phyloP scores from a whole-genome alignment of 2,329 filamentous ascomycete species.

The Penicillium sp. region DNA sequence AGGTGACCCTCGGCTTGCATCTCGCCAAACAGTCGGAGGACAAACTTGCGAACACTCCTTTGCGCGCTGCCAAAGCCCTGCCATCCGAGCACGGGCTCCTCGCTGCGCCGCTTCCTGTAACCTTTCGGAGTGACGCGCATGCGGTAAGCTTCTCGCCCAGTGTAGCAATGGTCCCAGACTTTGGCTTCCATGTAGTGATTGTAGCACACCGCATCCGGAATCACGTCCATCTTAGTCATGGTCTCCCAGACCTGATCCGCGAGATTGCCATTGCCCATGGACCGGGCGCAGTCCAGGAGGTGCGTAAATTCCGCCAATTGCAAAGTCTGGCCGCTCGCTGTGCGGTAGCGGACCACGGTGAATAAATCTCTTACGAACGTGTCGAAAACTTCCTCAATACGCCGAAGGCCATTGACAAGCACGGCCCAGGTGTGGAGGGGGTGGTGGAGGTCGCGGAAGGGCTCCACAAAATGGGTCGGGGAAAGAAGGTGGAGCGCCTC shows the following conservation, averaged over 20 bases:
- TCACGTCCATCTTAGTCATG: constrained; percentile 37
- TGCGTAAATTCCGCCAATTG: constrained; percentile 56
- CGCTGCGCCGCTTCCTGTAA: constrained; percentile 36
- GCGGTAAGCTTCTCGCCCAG: constrained; percentile 46
- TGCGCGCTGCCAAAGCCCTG: constrained; percentile 36
- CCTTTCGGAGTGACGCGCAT: constrained; percentile 39
- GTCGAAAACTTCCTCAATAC: constrained; percentile 43
- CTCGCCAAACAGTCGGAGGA: constrained; percentile 49
- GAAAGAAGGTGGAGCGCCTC: constrained; percentile 67
- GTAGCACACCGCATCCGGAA: constrained; percentile 47
- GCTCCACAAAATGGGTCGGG: constrained; percentile 56
- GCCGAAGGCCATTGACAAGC: constrained; percentile 47
- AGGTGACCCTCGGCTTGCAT: constrained; percentile 52
- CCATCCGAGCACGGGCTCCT: constrained; percentile 27
- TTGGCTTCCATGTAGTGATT: constrained; percentile 58
- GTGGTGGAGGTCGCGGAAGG: constrained; percentile 52
- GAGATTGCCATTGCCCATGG: constrained; percentile 50
- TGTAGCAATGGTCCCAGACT: constrained; percentile 51
- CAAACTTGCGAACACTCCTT: constrained; percentile 40
- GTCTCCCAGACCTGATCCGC: constrained; percentile 53
- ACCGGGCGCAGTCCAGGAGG: constrained; percentile 56
- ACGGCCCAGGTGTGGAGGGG: constrained; percentile 55
- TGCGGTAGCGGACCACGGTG: constrained; percentile 45
- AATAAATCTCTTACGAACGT: constrained; percentile 46
- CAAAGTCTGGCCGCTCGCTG: constrained; percentile 41